Conservation (phyloP, 2,329 filamentous ascomycete genomes). For the Colletotrichum godetiae region DNA sequence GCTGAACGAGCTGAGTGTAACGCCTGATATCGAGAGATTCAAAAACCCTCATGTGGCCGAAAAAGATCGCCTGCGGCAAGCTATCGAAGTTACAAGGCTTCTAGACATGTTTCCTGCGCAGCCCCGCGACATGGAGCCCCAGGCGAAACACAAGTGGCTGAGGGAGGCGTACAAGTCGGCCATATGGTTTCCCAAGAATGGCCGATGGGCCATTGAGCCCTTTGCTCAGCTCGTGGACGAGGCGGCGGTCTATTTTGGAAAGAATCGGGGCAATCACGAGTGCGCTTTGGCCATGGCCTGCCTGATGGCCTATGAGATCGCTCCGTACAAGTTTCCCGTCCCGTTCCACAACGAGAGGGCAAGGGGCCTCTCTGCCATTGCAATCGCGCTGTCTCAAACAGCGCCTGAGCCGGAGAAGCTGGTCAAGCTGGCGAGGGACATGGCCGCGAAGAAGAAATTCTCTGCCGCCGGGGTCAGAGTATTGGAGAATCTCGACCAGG, state of each 20-base stretch:
- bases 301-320: constrained; percentile 58
- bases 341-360: constrained; percentile 63
- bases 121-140: not conserved
- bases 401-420: constrained; percentile 51
- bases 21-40: constrained; percentile 48
- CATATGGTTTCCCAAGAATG: constrained; percentile 48
- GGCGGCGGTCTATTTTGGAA: constrained; percentile 57
- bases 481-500: constrained; percentile 57
- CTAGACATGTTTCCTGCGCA: not conserved
- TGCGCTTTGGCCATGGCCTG: constrained; percentile 59
- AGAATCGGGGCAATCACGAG: constrained; percentile 51
- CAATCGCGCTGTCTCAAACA: constrained; percentile 63
- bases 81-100: not conserved
- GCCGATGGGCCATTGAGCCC: constrained; percentile 62
- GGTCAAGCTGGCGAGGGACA: constrained; percentile 39
- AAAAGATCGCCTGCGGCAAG: not conserved
- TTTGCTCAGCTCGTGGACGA: constrained; percentile 57
- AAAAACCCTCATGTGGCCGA: constrained; percentile 7
- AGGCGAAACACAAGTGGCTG: constrained; percentile 42
- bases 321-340: constrained; percentile 61
- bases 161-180: constrained; percentile 50
- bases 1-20: constrained; percentile 59
- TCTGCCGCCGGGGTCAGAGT: not conserved
- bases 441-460: constrained; percentile 35
- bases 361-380: constrained; percentile 62